Conservation (phyloP, 768 basidiomycete genomes). For the Glaciozyma martinii region DNA sequence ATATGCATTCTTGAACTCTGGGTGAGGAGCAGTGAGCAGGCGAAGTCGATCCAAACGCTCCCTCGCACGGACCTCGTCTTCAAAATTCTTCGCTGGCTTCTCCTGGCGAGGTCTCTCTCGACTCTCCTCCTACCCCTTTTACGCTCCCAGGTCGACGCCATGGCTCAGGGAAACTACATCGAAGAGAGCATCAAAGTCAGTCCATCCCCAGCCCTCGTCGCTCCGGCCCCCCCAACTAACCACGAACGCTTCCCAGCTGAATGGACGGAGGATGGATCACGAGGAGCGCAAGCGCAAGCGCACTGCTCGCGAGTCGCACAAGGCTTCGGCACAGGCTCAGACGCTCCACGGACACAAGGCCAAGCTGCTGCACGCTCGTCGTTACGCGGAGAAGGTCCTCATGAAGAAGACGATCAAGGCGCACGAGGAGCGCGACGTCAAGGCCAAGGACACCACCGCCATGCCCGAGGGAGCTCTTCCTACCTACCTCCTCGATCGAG, state of each 20-base stretch:
- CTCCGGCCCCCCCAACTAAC: not conserved
- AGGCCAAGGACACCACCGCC: slow-evolving; percentile 70
- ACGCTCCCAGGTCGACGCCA: not conserved
- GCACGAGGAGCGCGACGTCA: slow-evolving; percentile 97
- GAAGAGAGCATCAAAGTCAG: slow-evolving; percentile 80
- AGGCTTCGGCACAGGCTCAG: slow-evolving; percentile 72
- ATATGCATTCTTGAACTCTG: too few species aligned
- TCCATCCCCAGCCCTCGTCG: not conserved
- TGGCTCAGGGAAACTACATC: slow-evolving; percentile 88
- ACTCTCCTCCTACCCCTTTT: not conserved
- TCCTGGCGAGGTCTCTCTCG: not conserved
- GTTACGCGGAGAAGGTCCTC: slow-evolving; percentile 94
- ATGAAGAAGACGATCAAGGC: slow-evolving; percentile 99
- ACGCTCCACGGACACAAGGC: slow-evolving; percentile 94
- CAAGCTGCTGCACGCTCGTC: slow-evolving; percentile 92
- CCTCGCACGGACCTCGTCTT: not conserved
- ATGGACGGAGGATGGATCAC: slow-evolving; percentile 91
- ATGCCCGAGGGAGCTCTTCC: slow-evolving; percentile 86
- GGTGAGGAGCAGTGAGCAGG: too few species aligned
- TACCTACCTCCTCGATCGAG: slow-evolving; percentile 89
- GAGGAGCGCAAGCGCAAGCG: slow-evolving; percentile 73
- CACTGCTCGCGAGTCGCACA: slow-evolving; percentile 43
- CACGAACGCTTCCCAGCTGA: slow-evolving; percentile 44
- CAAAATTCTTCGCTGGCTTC: not conserved
- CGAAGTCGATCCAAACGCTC: too few species aligned